These are phyloP conservation scores for Drechslerella stenobrocha DNA, from an alignment of 2,329 filamentous ascomycete species.

Conservation along the genomic window DNA sequence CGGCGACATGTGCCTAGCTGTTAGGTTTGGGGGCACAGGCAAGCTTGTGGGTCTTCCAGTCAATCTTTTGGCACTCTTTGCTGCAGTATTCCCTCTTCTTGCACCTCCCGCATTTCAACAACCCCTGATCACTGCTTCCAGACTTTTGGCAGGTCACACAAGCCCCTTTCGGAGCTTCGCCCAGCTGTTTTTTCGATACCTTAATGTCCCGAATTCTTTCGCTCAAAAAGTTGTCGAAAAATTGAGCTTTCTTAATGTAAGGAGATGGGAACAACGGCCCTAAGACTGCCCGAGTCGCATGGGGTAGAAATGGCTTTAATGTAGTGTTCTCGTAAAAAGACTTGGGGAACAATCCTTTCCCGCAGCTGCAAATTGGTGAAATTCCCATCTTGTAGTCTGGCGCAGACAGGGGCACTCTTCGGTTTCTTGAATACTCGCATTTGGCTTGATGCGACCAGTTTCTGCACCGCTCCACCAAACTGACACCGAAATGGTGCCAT, in stretches of 20 bases:
- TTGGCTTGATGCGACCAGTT: constrained; percentile 10
- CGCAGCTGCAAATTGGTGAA: constrained; percentile 28
- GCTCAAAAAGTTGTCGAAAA: neutral
- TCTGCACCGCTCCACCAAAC: constrained; percentile 29
- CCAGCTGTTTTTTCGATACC: neutral
- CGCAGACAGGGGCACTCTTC: constrained; percentile 13
- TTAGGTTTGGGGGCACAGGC: neutral
- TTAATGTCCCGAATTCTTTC: neutral
- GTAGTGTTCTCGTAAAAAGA: constrained; percentile 7
- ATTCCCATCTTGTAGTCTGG: constrained; percentile 1
- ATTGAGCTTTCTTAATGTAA: neutral
- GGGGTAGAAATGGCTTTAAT: constrained; percentile 3
- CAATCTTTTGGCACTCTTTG: constrained; percentile 12
- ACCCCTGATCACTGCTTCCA: neutral
- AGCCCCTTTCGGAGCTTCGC: too few relatives aligned
- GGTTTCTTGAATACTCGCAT: constrained; percentile 20
- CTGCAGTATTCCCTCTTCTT: neutral
- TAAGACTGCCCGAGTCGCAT: constrained; percentile 10
- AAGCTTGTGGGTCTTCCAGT: constrained; percentile 6
- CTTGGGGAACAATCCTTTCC: constrained; percentile 23
- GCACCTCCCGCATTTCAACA: constrained; percentile 7
- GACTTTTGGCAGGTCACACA: constrained; percentile 10
- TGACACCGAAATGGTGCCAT: constrained; percentile 24
- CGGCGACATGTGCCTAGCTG: too few relatives aligned
- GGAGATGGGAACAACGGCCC: constrained; percentile 15